Conservation (phyloP, 116 monocot genomes). For the Iris pallida region DNA sequence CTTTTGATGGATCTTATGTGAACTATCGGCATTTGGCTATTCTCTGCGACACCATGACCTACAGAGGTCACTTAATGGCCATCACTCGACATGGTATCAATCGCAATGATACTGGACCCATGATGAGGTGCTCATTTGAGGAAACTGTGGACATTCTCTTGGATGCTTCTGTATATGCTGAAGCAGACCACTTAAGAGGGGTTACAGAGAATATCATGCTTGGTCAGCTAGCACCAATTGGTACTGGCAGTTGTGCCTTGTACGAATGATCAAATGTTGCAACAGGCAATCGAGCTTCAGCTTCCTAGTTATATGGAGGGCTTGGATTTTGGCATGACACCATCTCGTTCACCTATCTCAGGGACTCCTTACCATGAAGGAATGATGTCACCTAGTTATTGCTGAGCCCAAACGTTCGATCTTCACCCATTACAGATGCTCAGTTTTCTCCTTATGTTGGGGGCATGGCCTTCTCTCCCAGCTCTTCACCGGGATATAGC, state of each 20-base stretch:
- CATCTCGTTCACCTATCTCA: constrained; percentile 68
- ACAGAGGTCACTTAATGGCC: constrained; percentile 94
- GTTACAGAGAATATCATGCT: constrained; percentile 99
- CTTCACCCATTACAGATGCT: constrained; percentile 92
- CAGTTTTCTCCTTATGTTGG: constrained; percentile 97
- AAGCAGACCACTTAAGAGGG: constrained; percentile 81
- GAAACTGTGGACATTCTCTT: constrained; percentile 97
- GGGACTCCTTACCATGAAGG: constrained; percentile 93
- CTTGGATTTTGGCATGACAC: constrained; percentile 93
- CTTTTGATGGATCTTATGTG: constrained; percentile 98
- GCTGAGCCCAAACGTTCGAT: constrained; percentile 78
- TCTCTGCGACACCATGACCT: constrained; percentile 97
- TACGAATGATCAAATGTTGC: constrained; percentile 95
- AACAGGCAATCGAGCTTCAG: constrained; percentile 93
- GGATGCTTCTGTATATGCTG: constrained; percentile 96
- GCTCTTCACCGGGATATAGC: constrained; percentile 78
- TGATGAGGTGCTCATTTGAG: constrained; percentile 99
- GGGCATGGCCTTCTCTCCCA: constrained; percentile 89
- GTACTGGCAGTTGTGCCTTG: constrained; percentile 75
- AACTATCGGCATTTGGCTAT: constrained; percentile 97
- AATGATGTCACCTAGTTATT: constrained; percentile 97
- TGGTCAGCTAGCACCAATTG: constrained; percentile 96
- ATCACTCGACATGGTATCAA: constrained; percentile 97
- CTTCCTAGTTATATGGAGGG: constrained; percentile 96
- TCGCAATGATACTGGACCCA: constrained; percentile 90